Evolutionary conservation across 1,139 yeast genomes (phyloP).

Genomic region (Magnusiomyces ingens): DNA sequence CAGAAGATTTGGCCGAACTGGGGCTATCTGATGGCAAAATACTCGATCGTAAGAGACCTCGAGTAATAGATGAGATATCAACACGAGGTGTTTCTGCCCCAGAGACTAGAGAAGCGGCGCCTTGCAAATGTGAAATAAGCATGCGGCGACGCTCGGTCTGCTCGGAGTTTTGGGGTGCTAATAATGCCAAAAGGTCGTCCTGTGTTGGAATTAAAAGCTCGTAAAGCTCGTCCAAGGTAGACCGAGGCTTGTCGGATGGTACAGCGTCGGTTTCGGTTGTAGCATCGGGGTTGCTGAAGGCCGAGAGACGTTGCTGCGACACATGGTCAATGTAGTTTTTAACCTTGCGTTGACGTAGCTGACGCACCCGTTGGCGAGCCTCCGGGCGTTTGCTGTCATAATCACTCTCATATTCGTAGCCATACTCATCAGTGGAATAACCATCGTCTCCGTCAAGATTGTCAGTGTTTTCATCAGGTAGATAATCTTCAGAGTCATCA

Average conservation of each 20-base stretch:
- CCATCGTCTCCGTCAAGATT: constrained; percentile 15
- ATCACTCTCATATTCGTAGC: constrained; percentile 18
- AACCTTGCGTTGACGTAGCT: constrained; percentile 7
- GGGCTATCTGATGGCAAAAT: constrained; percentile 6
- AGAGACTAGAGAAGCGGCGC: not conserved
- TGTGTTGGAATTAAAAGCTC: constrained; percentile 23
- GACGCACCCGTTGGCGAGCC: constrained; percentile 12
- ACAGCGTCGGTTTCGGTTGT: constrained; percentile 5
- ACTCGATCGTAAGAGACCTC: not conserved
- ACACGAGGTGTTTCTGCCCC: not conserved
- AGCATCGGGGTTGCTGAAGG: not conserved
- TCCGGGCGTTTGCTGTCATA: constrained; percentile 15
- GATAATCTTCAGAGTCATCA: constrained; percentile 24
- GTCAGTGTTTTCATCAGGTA: constrained; percentile 16
- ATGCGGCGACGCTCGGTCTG: constrained; percentile 23
- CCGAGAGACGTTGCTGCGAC: constrained; percentile 5
- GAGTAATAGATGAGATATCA: not conserved
- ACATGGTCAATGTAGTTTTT: constrained; percentile 11
- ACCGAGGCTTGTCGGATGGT: constrained; percentile 3
- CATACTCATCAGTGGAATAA: constrained; percentile 19
- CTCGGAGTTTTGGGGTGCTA: constrained; percentile 22
- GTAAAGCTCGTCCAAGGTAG: constrained; percentile 19
- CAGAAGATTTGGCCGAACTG: constrained; percentile 17
- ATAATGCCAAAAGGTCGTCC: constrained; percentile 19
- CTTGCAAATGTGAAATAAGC: constrained; percentile 15